Percentiles rank a stretch among this genome's conserved stretches.
phyloP scores from a whole-genome alignment of 352 stramenopile species.

The Pythium myriotylum region DNA sequence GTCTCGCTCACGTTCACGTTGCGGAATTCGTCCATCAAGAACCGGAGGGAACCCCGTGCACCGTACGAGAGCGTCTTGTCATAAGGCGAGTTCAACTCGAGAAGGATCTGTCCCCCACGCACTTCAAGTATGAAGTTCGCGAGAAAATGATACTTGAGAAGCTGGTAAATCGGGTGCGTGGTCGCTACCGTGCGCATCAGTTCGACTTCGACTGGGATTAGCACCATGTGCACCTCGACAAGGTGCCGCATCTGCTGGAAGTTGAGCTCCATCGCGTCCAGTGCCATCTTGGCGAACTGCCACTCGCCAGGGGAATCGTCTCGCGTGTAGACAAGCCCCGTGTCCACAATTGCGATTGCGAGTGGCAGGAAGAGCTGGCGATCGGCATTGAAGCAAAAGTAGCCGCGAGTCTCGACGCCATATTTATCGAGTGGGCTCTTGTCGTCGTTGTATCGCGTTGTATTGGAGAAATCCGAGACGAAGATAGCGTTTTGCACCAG shows the following conservation, averaged over 20 bases:
- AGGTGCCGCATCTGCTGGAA: slow-evolving; percentile 15
- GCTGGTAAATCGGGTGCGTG: slow-evolving; percentile 36
- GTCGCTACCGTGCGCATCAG: slow-evolving; percentile 35
- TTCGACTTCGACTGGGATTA: slow-evolving; percentile 43
- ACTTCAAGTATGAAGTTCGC: slow-evolving; percentile 40
- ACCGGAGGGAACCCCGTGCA: slow-evolving; percentile 28
- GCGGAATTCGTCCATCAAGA: slow-evolving; percentile 27
- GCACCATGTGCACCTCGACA: slow-evolving; percentile 16
- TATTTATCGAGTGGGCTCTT: slow-evolving; percentile 1
- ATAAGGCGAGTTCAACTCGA: slow-evolving; percentile 39
- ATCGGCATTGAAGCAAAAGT: slow-evolving; percentile 13
- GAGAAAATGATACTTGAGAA: slow-evolving; percentile 46
- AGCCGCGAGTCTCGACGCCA: background rate
- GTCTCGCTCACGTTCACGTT: slow-evolving; percentile 22
- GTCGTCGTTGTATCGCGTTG: slow-evolving; percentile 7
- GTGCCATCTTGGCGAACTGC: slow-evolving; percentile 17
- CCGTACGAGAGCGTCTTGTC: slow-evolving; percentile 45
- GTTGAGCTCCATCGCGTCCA: slow-evolving; percentile 10
- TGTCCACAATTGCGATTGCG: slow-evolving; percentile 7
- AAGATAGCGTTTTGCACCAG: background rate
- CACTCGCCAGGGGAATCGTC: slow-evolving; percentile 8
- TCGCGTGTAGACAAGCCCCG: slow-evolving; percentile 3
- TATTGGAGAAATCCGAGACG: slow-evolving; percentile 6
- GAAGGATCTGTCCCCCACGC: slow-evolving; percentile 26
- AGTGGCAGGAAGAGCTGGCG: slow-evolving; percentile 3